Conservation (phyloP, 2,329 filamentous ascomycete genomes). For the Paraconiothyrium brasiliense region DNA sequence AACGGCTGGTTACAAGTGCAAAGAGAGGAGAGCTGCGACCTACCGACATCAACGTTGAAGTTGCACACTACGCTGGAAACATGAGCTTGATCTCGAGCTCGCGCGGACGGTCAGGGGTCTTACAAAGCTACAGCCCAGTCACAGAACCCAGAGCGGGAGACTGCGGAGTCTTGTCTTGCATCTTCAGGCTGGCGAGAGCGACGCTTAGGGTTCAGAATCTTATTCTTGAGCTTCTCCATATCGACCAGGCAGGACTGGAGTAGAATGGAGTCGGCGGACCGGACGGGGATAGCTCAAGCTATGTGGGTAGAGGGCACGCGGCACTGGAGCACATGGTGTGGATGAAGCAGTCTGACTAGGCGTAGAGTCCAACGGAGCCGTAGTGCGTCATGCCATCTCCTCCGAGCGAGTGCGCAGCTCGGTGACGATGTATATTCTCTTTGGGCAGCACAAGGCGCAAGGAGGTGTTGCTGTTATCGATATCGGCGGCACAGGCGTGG, state of each 20-base stretch:
- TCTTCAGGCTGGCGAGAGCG: slow-evolving; percentile 35
- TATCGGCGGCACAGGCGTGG: slow-evolving; percentile 4
- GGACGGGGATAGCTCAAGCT: slow-evolving; percentile 21
- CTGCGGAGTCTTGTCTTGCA: slow-evolving; percentile 31
- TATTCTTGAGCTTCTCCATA: slow-evolving; percentile 50
- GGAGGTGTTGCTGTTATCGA: slow-evolving; percentile 7
- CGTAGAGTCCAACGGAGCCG: not conserved
- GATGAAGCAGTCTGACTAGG: slow-evolving; percentile 8
- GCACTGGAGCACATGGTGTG: slow-evolving; percentile 21
- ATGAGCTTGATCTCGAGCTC: slow-evolving; percentile 29
- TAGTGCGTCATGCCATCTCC: slow-evolving; percentile 7
- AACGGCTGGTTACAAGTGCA: slow-evolving; percentile 12
- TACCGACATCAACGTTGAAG: slow-evolving; percentile 56
- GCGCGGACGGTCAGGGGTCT: slow-evolving; percentile 19
- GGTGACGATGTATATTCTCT: slow-evolving; percentile 2
- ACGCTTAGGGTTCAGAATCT: slow-evolving; percentile 36
- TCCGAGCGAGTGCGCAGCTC: not conserved
- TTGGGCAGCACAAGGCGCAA: not conserved
- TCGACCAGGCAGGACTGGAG: slow-evolving; percentile 16
- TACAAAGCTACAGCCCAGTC: slow-evolving; percentile 55
- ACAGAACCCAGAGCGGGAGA: slow-evolving; percentile 40
- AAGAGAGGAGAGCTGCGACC: slow-evolving; percentile 21
- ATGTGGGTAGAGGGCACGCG: slow-evolving; percentile 20
- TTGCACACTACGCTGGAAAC: slow-evolving; percentile 51
- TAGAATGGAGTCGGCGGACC: slow-evolving; percentile 10